Evolutionary conservation across 352 stramenopile genomes (phyloP).

Genomic region (Phytopythium mirpurense): DNA sequence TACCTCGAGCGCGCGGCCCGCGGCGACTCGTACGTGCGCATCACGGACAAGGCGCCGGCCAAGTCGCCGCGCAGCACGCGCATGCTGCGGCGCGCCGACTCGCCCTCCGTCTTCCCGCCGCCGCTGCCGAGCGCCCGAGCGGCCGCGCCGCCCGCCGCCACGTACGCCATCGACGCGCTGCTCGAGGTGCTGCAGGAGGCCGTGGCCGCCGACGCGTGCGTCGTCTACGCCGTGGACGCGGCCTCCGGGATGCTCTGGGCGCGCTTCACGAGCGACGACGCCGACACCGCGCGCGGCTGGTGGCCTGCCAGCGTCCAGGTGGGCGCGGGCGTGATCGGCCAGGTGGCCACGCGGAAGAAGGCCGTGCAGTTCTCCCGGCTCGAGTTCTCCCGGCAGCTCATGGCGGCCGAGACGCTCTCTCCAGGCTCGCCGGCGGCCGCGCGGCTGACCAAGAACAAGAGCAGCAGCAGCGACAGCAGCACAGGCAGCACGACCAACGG

Average conservation of each 20-base stretch:
- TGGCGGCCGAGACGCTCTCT: background rate
- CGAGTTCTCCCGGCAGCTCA: background rate
- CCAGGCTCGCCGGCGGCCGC: background rate
- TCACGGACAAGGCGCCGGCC: constrained; percentile 6
- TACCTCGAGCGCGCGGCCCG: constrained; percentile 19
- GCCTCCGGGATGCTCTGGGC: constrained; percentile 47
- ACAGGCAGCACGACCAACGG: constrained; percentile 2
- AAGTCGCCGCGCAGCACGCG: constrained; percentile 8
- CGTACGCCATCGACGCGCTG: constrained; percentile 26
- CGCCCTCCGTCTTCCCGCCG: background rate
- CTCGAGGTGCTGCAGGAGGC: constrained; percentile 49
- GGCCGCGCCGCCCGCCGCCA: background rate
- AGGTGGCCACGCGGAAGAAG: constrained; percentile 23
- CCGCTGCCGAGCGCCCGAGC: background rate
- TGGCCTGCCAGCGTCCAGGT: constrained; percentile 34
- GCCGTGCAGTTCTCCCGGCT: constrained; percentile 3
- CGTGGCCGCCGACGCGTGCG: constrained; percentile 46
- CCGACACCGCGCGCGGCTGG: constrained; percentile 10
- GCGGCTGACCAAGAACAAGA: constrained; percentile 10
- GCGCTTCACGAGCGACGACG: constrained; percentile 24
- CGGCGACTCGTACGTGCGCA: constrained; percentile 17
- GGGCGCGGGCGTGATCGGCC: constrained; percentile 51
- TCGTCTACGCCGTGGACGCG: constrained; percentile 52
- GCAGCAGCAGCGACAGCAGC: constrained; percentile 12
- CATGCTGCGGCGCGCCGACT: constrained; percentile 6